A percentile compares a stretch with the other conserved stretches of the same genome.
Evolutionary conservation across 805 yeast genomes (phyloP).

Genomic region (Sugiyamaella floridensis): DNA sequence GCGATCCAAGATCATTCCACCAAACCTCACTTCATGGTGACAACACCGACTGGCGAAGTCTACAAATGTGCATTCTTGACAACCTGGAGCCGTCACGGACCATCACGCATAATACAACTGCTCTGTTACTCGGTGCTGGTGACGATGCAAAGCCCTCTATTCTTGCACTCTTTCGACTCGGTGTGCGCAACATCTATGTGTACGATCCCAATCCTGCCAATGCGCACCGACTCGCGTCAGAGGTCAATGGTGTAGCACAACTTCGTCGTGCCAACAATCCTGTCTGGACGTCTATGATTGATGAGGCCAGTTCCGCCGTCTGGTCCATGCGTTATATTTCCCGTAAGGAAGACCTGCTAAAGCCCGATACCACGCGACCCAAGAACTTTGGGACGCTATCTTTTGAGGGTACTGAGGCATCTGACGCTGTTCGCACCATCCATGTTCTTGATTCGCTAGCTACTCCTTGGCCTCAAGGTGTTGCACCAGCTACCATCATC

Average conservation of each 20-base stretch:
- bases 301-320: constrained; percentile 4
- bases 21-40: constrained; percentile 4
- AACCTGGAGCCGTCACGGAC: constrained; percentile 4
- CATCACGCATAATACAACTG: constrained; percentile 6
- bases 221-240: background rate
- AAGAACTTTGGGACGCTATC: constrained; percentile 9
- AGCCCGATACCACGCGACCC: constrained; percentile 8
- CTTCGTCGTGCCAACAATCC: background rate
- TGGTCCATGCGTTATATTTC: constrained; percentile 7
- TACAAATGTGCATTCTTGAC: background rate
- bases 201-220: background rate
- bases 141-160: constrained; percentile 2
- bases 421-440: background rate
- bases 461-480: constrained; percentile 7
- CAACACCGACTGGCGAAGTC: constrained; percentile 12
- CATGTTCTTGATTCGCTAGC: constrained; percentile 1
- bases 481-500: constrained; percentile 6
- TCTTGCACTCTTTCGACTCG: constrained; percentile 5
- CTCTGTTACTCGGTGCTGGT: constrained; percentile 8
- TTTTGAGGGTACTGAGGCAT: constrained; percentile 1
- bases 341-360: background rate
- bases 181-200: constrained; percentile 3
- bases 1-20: constrained; percentile 4
- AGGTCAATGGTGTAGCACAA: background rate
- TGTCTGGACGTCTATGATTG: constrained; percentile 6